Base-by-base conservation (phyloP, 1,284 basidiomycete genomes). In the Omphalotus olearius region DNA sequence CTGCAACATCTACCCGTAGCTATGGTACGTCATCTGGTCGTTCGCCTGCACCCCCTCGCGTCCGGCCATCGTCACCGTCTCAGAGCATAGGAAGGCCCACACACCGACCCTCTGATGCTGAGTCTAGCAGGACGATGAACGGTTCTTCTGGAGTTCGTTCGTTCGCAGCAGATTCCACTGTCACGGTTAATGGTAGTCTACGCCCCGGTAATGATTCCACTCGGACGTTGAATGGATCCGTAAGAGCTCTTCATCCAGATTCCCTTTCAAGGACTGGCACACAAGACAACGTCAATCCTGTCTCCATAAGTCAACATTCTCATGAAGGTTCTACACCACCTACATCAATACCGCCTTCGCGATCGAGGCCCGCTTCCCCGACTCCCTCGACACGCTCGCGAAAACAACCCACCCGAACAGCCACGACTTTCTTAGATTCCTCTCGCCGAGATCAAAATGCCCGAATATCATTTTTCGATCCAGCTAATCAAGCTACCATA, bases 381-480 rank as follows among this genome's bases (percentile, higher is more conserved):
- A 56, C 62, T 16, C 62, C 68, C 35, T 65, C 67, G 3, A 50
- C 56, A 5, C 57, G 62, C 36, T 57, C 54, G 11, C 49, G 56
- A 14, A 57, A 55, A 45, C 56, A 50, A 26, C 50, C 57, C 26
- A 28, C 49, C 30, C 54, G 48, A n/a, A 25, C 50, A 35, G 46
- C 50, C 33, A 54, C 52, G 14, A 44, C 45, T 6, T 33, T 37
- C 36, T 55, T 51, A 4, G 58, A 63, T 5, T 59, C 62, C 39
- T 55, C 61, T 25, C 74, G 83, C 11, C 75, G 72, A 57, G 84
- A 82, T 53, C 82, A 77, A 39, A 86, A 84, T 57, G 79, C 82
- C 3, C 79, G 89, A 6, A 78, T 91, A 28, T 91, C 89, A 0
- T 90, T 85, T 63, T 91, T 85, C 60, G 89, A 91, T 62, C 83